Conservation (phyloP, 305 asterid species). For the Rubia occidens region DNA sequence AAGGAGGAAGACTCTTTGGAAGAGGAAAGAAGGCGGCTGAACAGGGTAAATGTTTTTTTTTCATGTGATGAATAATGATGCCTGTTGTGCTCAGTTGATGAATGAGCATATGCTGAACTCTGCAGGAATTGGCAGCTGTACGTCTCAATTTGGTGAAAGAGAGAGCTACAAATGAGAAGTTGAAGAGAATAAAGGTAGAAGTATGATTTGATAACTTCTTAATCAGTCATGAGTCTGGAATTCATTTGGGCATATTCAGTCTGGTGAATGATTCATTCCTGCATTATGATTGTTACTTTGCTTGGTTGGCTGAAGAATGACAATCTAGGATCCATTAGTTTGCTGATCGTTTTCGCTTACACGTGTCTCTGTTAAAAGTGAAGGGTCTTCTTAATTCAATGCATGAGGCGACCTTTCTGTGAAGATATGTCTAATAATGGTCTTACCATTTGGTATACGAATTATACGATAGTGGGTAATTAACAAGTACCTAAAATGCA, state of each 20-base stretch:
- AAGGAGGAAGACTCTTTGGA: slow-evolving; percentile 36
- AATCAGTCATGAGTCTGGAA: neutral
- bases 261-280: neutral
- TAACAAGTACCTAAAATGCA: neutral
- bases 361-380: neutral
- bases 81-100: slow-evolving; percentile 3
- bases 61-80: neutral
- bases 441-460: neutral
- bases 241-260: neutral
- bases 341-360: neutral
- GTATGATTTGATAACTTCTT: neutral
- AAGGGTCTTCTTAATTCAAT: neutral
- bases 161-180: slow-evolving; percentile 41
- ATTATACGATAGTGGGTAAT: neutral
- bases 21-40: slow-evolving; percentile 62
- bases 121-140: slow-evolving; percentile 49
- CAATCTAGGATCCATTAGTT: neutral
- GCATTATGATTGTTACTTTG: neutral
- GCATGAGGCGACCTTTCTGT: neutral
- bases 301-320: neutral
- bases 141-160: slow-evolving; percentile 46
- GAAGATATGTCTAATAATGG: neutral
- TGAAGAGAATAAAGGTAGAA: slow-evolving; percentile 65
- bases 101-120: slow-evolving; percentile 11
- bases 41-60: slow-evolving; percentile 40